These are phyloP conservation scores for Thielaviopsis musarum DNA, from an alignment of 2,329 filamentous ascomycete species.

Conservation along the genomic window DNA sequence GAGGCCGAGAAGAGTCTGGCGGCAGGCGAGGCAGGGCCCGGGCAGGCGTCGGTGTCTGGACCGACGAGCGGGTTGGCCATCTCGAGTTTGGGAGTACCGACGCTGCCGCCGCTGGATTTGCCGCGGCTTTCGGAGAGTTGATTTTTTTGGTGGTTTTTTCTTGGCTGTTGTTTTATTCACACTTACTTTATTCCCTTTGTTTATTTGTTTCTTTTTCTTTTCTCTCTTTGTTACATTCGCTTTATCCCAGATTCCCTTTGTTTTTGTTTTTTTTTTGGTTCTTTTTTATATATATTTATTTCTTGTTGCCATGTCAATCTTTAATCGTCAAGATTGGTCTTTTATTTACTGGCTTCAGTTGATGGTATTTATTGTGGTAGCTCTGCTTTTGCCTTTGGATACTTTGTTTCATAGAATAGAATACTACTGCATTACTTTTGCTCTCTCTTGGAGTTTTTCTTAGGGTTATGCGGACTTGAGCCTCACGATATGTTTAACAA, in stretches of 20 bases:
- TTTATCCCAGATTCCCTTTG: neutral
- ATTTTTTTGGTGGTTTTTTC: neutral
- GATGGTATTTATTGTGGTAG: neutral
- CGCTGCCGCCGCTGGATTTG: conserved; percentile 6
- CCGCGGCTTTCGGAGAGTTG: conserved; percentile 6
- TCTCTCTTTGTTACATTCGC: neutral
- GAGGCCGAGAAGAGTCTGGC: conserved; percentile 8
- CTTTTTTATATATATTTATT: neutral
- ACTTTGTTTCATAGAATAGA: conserved; percentile 27
- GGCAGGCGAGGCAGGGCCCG: neutral
- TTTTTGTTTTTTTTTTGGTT: neutral
- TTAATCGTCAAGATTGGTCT: neutral
- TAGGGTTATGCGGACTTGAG: too few species aligned
- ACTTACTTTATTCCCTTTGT: neutral
- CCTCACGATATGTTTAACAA: too few species aligned
- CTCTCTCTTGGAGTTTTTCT: neutral
- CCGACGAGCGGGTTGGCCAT: neutral
- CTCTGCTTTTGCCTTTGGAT: conserved; percentile 32
- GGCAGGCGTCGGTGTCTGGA: neutral
- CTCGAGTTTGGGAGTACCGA: conserved; percentile 5
- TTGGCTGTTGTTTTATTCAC: neutral
- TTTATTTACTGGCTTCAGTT: neutral
- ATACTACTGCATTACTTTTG: neutral
- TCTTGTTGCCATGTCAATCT: neutral
- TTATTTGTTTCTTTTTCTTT: conserved; percentile 1